Conservation (phyloP, 768 basidiomycete species). For the Vararia minispora region DNA sequence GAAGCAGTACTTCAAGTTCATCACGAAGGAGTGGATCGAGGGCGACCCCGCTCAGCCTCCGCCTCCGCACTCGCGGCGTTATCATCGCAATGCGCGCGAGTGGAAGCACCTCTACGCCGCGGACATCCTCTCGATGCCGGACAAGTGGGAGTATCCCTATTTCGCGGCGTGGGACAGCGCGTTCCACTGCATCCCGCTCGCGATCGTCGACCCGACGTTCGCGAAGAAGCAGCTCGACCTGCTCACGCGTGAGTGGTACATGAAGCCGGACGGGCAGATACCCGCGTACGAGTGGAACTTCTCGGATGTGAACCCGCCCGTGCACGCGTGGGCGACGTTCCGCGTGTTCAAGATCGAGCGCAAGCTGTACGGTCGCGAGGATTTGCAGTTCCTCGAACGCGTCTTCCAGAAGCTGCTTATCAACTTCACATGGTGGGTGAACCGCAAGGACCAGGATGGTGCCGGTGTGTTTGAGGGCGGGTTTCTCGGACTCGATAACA, state of each 20-base stretch:
- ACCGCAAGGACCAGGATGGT: constrained; percentile 91
- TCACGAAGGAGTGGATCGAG: constrained; percentile 93
- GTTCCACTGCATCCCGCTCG: constrained; percentile 98
- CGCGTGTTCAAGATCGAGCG: constrained; percentile 99
- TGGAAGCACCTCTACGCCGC: constrained; percentile 96
- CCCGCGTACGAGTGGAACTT: constrained; percentile 99
- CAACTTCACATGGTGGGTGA: constrained; percentile 99
- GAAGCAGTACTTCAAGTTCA: constrained; percentile 94
- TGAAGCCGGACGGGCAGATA: constrained; percentile 97
- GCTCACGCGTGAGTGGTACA: constrained; percentile 97
- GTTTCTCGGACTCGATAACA: constrained; percentile 96
- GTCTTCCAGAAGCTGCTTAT: constrained; percentile 96
- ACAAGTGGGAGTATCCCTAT: constrained; percentile 99
- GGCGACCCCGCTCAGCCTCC: constrained; percentile 94
- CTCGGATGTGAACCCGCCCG: constrained; percentile 95
- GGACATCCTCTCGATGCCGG: constrained; percentile 97
- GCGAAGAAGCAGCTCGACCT: constrained; percentile 97
- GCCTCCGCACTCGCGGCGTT: constrained; percentile 83
- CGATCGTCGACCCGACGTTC: constrained; percentile 88
- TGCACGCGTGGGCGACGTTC: constrained; percentile 99
- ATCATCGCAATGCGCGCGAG: constrained; percentile 51
- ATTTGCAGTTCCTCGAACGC: constrained; percentile 86
- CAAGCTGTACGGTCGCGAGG: constrained; percentile 85
- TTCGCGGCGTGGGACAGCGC: constrained; percentile 98
- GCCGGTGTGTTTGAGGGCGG: constrained; percentile 98